phyloP scores from a whole-genome alignment of 371 early-diverging fungal genomes.

The Parasitella parasitica region DNA sequence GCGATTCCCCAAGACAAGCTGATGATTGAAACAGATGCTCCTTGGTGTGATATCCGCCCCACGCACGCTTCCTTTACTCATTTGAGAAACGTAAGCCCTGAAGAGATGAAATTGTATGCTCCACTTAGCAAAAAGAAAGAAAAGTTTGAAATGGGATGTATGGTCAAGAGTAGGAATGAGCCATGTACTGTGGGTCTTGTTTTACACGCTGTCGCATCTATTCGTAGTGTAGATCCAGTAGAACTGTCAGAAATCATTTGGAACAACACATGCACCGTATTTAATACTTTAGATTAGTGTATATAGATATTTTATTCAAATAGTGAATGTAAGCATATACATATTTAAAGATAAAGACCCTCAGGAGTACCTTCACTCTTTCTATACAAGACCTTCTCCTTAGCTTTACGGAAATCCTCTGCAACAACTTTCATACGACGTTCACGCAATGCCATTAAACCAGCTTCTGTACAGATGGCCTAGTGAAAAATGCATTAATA shows the following conservation, averaged over 20 bases:
- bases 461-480: conserved; percentile 99
- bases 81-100: conserved; percentile 35
- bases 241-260: conserved; percentile 58
- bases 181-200: conserved; percentile 75
- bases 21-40: conserved; percentile 96
- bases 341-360: conserved; percentile 83
- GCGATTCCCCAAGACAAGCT: conserved; percentile 82
- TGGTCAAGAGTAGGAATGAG: conserved; percentile 88
- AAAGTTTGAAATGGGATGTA: conserved; percentile 65
- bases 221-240: conserved; percentile 50
- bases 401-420: conserved; percentile 98
- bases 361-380: conserved; percentile 99
- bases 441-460: conserved; percentile 98
- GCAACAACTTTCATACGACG: conserved; percentile 98
- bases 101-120: conserved; percentile 36
- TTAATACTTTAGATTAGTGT: conserved; percentile 21
- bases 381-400: conserved; percentile 98
- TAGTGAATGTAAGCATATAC: conserved; percentile 5
- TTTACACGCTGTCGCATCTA: conserved; percentile 55
- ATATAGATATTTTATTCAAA: background rate
- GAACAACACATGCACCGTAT: conserved; percentile 59
- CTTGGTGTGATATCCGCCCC: conserved; percentile 93
- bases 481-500: conserved; percentile 24
- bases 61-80: conserved; percentile 82
- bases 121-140: conserved; percentile 71